Conservation (phyloP, 768 basidiomycete species). For the Galerina sulciceps region DNA sequence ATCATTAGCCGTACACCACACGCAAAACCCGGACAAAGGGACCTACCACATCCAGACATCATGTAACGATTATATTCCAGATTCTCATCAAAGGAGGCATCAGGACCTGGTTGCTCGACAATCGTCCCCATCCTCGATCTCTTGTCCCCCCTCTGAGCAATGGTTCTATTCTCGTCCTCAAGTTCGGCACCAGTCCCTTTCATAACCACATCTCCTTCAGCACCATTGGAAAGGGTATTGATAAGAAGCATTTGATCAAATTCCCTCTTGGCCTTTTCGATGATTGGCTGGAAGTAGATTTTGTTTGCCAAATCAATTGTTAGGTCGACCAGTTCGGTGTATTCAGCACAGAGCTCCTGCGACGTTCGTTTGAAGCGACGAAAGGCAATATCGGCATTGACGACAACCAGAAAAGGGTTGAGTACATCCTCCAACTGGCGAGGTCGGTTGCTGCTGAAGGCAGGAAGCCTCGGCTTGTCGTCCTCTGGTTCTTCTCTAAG, state of each 20-base stretch:
- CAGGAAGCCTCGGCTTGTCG: background rate
- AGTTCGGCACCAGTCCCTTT: background rate
- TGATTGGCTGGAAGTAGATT: slow-evolving; percentile 2
- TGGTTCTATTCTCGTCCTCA: no score
- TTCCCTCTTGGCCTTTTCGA: background rate
- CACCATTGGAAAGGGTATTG: background rate
- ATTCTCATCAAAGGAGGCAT: background rate
- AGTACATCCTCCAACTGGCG: background rate
- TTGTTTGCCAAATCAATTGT: slow-evolving; percentile 8
- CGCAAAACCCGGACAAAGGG: no score
- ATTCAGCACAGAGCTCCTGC: background rate
- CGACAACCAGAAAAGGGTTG: slow-evolving; percentile 12
- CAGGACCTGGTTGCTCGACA: background rate
- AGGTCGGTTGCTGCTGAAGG: background rate
- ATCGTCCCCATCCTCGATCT: background rate
- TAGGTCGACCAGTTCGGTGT: slow-evolving; percentile 8
- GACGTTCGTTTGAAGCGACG: background rate
- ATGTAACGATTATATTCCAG: background rate
- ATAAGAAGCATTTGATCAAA: background rate
- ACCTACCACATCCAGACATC: slow-evolving; percentile 3
- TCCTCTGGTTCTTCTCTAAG: background rate
- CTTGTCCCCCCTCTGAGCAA: background rate
- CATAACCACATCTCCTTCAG: background rate
- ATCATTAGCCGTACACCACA: no score
- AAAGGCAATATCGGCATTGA: slow-evolving; percentile 10